Conservation (phyloP, 139 green algal genomes). For the Micractinium conductrix region DNA sequence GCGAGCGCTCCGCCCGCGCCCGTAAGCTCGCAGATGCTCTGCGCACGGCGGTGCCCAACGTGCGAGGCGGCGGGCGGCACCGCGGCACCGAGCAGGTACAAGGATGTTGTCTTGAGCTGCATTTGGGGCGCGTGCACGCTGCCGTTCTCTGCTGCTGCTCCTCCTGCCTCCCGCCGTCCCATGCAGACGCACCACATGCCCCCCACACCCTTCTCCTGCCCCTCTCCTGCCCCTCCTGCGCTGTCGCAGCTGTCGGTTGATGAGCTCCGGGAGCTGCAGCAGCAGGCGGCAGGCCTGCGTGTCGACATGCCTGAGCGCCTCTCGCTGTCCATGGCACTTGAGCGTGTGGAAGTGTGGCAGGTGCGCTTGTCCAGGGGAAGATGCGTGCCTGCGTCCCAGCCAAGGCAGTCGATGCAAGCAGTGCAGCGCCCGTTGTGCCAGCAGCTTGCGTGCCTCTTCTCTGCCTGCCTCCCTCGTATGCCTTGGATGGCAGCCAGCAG, state of each 20-base stretch:
- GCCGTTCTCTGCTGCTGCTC: background rate
- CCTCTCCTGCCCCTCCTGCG: background rate
- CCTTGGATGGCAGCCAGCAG: too few relatives aligned
- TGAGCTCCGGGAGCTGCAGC: conserved; percentile 42
- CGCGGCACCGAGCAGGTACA: conserved; percentile 17
- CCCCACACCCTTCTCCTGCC: background rate
- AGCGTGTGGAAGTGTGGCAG: conserved; percentile 50
- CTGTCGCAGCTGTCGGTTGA: conserved; percentile 10
- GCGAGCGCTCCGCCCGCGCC: conserved; percentile 38
- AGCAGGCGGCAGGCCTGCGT: conserved; percentile 24
- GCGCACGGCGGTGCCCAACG: conserved; percentile 34
- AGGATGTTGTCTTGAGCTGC: background rate
- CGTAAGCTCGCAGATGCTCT: conserved; percentile 54
- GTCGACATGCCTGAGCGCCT: conserved; percentile 51
- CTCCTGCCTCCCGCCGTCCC: too few relatives aligned
- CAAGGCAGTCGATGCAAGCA: too few relatives aligned
- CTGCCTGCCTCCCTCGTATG: too few relatives aligned
- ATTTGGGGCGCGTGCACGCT: too few relatives aligned
- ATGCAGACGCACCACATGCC: background rate
- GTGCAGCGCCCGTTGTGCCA: too few relatives aligned
- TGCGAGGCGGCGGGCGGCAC: conserved; percentile 7
- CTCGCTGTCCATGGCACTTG: conserved; percentile 38
- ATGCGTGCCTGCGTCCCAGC: too few relatives aligned
- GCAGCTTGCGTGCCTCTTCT: too few relatives aligned
- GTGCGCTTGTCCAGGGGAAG: too few relatives aligned